Percentiles rank a stretch among this genome's conserved stretches.
These are phyloP conservation scores for Leucosporidium scottii DNA, from an alignment of 768 basidiomycete species.

Conservation along the genomic window DNA sequence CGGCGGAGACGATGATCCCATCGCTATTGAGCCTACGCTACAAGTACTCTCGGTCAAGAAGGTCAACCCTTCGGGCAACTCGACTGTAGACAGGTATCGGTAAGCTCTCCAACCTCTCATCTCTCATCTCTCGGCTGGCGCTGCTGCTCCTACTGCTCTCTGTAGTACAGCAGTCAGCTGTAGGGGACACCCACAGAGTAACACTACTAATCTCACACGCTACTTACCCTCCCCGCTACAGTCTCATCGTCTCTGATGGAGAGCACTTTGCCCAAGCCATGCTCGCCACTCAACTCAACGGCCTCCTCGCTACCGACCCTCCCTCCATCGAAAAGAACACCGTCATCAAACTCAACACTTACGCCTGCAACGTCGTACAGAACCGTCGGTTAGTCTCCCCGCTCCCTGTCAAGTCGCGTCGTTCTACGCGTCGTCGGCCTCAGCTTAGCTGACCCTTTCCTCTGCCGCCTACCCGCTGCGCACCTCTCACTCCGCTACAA, in stretches of 20 bases:
- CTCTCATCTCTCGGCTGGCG: slow-evolving; percentile 43
- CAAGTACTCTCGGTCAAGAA: slow-evolving; percentile 81
- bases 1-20: not conserved
- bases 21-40: slow-evolving; percentile 48
- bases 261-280: slow-evolving; percentile 80
- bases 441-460: slow-evolving; percentile 6
- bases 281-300: slow-evolving; percentile 86
- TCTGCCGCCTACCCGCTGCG: slow-evolving; percentile 14
- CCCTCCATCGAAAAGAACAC: slow-evolving; percentile 59
- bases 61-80: slow-evolving; percentile 48
- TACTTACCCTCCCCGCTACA: slow-evolving; percentile 8
- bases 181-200: too few relatives aligned
- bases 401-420: not conserved
- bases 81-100: slow-evolving; percentile 43
- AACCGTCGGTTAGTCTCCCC: slow-evolving; percentile 60
- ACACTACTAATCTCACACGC: not conserved
- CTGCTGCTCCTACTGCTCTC: too few relatives aligned
- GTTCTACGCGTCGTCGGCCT: not conserved
- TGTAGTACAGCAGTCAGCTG: too few relatives aligned
- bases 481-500: too few relatives aligned
- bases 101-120: slow-evolving; percentile 33
- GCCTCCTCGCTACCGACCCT: slow-evolving; percentile 52
- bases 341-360: slow-evolving; percentile 62
- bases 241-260: slow-evolving; percentile 87
- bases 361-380: slow-evolving; percentile 76